Conservation (phyloP, 495 filamentous ascomycete species). For the Aspergillus haitiensis region DNA sequence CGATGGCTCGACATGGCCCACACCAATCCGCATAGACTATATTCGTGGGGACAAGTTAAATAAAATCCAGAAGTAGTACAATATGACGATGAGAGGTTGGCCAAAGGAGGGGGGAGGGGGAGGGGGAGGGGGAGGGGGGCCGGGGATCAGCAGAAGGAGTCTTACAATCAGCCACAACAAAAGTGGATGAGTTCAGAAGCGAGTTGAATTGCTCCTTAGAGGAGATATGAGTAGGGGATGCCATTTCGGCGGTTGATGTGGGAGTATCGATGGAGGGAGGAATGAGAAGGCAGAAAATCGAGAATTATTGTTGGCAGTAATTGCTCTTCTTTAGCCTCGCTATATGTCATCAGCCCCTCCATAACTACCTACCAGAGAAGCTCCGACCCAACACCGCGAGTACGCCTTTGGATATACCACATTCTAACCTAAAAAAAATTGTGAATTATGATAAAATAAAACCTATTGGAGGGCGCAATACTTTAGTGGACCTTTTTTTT, state of each 20-base stretch:
- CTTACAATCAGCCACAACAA: conserved; percentile 88
- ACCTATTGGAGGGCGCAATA: too few species aligned
- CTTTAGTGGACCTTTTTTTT: too few species aligned
- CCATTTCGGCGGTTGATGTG: conserved; percentile 47
- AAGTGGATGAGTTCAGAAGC: conserved; percentile 62
- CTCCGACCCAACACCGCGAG: too few species aligned
- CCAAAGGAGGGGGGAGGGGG: conserved; percentile 17
- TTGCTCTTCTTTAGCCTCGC: conserved; percentile 28
- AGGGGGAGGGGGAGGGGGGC: conserved; percentile 20
- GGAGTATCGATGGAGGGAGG: conserved; percentile 13
- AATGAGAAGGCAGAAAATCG: conserved; percentile 16
- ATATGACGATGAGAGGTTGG: neutral
- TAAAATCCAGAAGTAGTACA: conserved; percentile 21
- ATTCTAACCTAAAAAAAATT: too few species aligned
- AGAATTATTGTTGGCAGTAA: conserved; percentile 20
- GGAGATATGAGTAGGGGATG: conserved; percentile 65
- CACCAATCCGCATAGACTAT: conserved; percentile 89
- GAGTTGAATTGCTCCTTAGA: conserved; percentile 69
- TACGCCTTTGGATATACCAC: too few species aligned
- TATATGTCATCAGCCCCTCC: conserved; percentile 43
- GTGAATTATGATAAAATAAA: too few species aligned
- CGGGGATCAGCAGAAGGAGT: conserved; percentile 22
- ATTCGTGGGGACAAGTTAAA: conserved; percentile 14
- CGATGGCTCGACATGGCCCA: conserved; percentile 79
- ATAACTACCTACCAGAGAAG: too few species aligned